These are phyloP conservation scores for Thermothelomyces thermophilus DNA, from an alignment of 2,329 filamentous ascomycete species.

Conservation along the genomic window DNA sequence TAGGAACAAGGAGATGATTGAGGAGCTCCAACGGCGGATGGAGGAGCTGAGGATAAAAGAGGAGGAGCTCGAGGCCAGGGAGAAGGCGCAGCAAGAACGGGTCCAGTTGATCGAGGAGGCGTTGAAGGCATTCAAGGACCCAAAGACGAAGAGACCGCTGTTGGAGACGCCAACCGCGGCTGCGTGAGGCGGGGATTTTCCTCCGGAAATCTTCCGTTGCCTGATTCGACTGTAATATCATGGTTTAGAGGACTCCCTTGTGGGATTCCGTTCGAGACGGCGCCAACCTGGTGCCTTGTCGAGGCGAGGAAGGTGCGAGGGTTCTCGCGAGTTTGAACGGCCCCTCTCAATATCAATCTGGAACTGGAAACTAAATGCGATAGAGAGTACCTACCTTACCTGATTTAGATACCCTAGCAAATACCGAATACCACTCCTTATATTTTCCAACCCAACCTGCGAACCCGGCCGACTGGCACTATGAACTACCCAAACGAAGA, in stretches of 20 bases:
- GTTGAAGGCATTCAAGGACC: slow-evolving; percentile 45
- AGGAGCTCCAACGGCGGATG: slow-evolving; percentile 42
- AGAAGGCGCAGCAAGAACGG: slow-evolving; percentile 38
- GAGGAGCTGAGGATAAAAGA: slow-evolving; percentile 45
- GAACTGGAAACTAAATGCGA: too few species aligned
- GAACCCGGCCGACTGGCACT: not conserved
- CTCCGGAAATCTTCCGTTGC: not conserved
- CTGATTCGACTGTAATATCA: not conserved
- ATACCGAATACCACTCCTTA: not conserved
- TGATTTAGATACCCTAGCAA: too few species aligned
- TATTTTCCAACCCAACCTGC: not conserved
- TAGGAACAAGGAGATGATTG: slow-evolving; percentile 46
- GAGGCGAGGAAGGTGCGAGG: slow-evolving; percentile 9
- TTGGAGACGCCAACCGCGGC: slow-evolving; percentile 34
- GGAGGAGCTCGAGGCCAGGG: slow-evolving; percentile 44
- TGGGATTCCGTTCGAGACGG: too few species aligned
- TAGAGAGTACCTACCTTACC: too few species aligned
- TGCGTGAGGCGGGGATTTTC: slow-evolving; percentile 8
- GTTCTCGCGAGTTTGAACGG: too few species aligned
- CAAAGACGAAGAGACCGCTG: slow-evolving; percentile 51
- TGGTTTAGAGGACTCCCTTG: not conserved
- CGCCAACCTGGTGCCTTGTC: not conserved
- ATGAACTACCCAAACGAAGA: slow-evolving; percentile 3
- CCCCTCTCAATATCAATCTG: too few species aligned
- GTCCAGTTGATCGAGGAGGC: slow-evolving; percentile 49